Evolutionary conservation across 345 rosid genomes (phyloP).

Genomic region (Syzygium grande): DNA sequence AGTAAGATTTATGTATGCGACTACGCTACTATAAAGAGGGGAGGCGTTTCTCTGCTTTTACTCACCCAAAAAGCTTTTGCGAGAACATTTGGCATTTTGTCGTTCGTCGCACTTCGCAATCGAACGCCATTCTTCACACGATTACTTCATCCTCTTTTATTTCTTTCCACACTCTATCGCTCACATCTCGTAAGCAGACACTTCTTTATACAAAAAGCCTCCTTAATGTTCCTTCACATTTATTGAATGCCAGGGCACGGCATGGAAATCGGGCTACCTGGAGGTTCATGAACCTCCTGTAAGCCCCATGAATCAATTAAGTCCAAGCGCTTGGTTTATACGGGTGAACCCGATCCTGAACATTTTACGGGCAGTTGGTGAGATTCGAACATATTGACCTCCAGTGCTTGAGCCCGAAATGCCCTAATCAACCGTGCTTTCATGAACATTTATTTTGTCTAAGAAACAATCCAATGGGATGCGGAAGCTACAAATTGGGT

Average conservation of each 20-base stretch:
- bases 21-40: not conserved
- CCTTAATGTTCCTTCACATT: not conserved
- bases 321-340: not conserved
- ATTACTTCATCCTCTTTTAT: not conserved
- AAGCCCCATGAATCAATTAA: rapidly evolving
- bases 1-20: not conserved
- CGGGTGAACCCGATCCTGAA: not conserved
- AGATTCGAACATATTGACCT: not conserved
- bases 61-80: not conserved
- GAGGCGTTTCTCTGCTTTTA: not conserved
- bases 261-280: not conserved
- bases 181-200: not conserved
- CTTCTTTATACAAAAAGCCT: rapidly evolving
- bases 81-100: not conserved
- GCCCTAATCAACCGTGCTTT: not conserved
- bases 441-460: not conserved
- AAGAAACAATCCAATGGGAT: not conserved
- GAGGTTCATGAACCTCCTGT: rapidly evolving
- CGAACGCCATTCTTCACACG: rapidly evolving
- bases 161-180: not conserved
- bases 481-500: not conserved
- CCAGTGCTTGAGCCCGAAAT: no score
- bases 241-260: not conserved
- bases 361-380: not conserved
- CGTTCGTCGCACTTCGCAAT: rapidly evolving